A percentile compares a stretch with the other conserved stretches of the same genome.
Conservation (phyloP, 257 asterid species). For the Solanum appendiculatum region DNA sequence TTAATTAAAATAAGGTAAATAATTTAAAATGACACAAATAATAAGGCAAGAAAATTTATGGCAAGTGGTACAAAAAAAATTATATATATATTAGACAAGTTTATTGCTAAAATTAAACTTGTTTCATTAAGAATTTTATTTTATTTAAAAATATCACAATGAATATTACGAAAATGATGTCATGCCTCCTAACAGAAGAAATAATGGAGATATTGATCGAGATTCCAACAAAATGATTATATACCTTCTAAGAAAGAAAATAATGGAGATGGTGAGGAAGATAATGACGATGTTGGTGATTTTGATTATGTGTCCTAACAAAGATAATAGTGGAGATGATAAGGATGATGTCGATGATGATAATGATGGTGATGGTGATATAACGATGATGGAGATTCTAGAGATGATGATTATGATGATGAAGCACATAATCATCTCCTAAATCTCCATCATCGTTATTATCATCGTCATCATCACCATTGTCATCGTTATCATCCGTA, state of each 20-base stretch:
- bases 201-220: too few species aligned
- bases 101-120: not conserved
- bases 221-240: too few species aligned
- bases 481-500: not conserved
- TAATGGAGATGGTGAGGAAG: not conserved
- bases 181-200: too few species aligned
- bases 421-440: not conserved
- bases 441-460: not conserved
- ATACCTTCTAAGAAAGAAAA: too few species aligned
- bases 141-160: too few species aligned
- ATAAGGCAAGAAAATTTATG: not conserved
- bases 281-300: too few species aligned
- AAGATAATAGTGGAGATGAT: too few species aligned
- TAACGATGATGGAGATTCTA: not conserved
- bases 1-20: too few species aligned
- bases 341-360: not conserved
- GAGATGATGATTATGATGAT: not conserved
- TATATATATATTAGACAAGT: not conserved
- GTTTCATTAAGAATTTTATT: too few species aligned
- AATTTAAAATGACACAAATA: fast-evolving
- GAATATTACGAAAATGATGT: too few species aligned
- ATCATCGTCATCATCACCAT: not conserved
- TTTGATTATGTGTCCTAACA: not conserved
- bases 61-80: not conserved
- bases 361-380: too few species aligned